A percentile compares a stretch with the other conserved stretches of the same genome.
Conservation (phyloP, 2,329 filamentous ascomycete species). For the Drechslerella stenobrocha region DNA sequence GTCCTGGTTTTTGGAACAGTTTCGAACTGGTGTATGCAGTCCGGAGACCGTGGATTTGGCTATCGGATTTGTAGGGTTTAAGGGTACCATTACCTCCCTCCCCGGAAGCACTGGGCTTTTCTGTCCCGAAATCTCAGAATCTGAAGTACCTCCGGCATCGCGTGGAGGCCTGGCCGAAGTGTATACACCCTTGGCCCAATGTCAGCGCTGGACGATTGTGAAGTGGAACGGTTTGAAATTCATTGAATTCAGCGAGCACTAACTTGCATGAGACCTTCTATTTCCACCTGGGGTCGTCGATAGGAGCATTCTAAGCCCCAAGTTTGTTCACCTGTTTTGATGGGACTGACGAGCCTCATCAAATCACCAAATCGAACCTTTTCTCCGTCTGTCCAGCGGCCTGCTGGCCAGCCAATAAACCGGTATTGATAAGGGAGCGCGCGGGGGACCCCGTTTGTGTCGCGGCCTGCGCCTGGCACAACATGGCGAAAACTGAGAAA, state of each 20-base stretch:
- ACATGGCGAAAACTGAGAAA: not conserved
- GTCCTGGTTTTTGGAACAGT: not conserved
- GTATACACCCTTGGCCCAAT: not conserved
- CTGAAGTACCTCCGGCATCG: not conserved
- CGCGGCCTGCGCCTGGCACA: not conserved
- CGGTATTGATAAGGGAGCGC: not conserved
- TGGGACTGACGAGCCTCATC: constrained; percentile 1
- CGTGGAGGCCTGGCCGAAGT: not conserved
- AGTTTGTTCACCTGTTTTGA: not conserved
- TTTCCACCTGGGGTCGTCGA: not conserved
- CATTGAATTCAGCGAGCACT: not conserved
- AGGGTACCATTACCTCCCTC: not conserved
- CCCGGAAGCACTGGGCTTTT: not conserved
- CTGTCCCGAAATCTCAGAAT: not conserved
- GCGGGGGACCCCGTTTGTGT: not conserved
- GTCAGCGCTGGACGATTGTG: no score
- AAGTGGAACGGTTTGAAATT: no score
- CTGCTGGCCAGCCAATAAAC: constrained; percentile 11
- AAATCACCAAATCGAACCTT: constrained; percentile 4
- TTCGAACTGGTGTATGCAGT: not conserved
- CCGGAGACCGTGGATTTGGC: not conserved
- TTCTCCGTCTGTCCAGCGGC: constrained; percentile 8
- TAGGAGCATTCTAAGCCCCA: constrained; percentile 13
- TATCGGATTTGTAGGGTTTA: not conserved
- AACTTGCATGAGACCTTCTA: constrained; percentile 5